These are phyloP conservation scores for Zoysia pacifica DNA, from an alignment of 176 grass and related monocot genomes.

Conservation along the genomic window DNA sequence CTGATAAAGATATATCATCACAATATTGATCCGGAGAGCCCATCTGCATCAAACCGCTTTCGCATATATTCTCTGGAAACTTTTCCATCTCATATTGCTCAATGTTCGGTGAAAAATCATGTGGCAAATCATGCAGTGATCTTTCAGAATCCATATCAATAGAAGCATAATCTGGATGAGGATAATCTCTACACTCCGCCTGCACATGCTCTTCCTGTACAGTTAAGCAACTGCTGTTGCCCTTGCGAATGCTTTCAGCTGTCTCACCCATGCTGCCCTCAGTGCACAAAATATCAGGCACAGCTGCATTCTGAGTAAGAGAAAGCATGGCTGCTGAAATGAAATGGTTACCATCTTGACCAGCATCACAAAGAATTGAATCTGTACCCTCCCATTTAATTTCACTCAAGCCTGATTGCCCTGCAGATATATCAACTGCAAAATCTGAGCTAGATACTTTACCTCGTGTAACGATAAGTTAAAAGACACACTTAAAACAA, in stretches of 20 bases:
- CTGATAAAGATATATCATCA: slow-evolving; percentile 62
- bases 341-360: slow-evolving; percentile 44
- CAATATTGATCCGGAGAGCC: slow-evolving; percentile 46
- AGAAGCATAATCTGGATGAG: slow-evolving; percentile 33
- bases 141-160: slow-evolving; percentile 38
- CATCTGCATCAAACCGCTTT: slow-evolving; percentile 53
- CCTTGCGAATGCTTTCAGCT: slow-evolving; percentile 51
- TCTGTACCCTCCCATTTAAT: slow-evolving; percentile 35
- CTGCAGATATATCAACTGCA: slow-evolving; percentile 32
- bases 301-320: slow-evolving; percentile 27
- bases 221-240: slow-evolving; percentile 50
- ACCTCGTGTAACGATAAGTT: not conserved
- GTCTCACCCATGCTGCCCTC: slow-evolving; percentile 43
- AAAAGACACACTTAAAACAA: slow-evolving; percentile 14
- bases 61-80: slow-evolving; percentile 43
- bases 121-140: slow-evolving; percentile 39
- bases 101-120: slow-evolving; percentile 35
- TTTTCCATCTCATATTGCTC: slow-evolving; percentile 49
- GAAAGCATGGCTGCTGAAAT: slow-evolving; percentile 27
- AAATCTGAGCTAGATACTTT: slow-evolving; percentile 45
- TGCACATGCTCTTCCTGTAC: slow-evolving; percentile 42
- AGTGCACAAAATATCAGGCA: slow-evolving; percentile 39
- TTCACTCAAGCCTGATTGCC: slow-evolving; percentile 54
- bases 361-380: slow-evolving; percentile 36
- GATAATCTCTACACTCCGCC: slow-evolving; percentile 29